Evolutionary conservation across 352 stramenopile species (phyloP).

Genomic region (Phytophthora kernoviae): DNA sequence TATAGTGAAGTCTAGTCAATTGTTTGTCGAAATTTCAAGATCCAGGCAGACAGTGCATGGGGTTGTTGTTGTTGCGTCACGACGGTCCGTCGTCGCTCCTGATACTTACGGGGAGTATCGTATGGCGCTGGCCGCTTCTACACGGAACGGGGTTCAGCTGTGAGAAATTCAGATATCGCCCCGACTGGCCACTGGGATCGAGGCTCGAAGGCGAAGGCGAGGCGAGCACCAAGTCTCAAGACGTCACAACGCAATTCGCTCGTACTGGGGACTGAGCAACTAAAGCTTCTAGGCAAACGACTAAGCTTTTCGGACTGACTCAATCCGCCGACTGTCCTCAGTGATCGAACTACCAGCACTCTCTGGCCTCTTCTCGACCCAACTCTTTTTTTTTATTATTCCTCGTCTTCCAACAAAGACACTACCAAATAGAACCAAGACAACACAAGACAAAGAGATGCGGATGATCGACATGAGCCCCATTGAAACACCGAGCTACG

Average conservation of each 20-base stretch:
- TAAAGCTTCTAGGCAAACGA: constrained; percentile 9
- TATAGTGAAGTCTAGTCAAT: neutral
- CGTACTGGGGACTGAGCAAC: constrained; percentile 15
- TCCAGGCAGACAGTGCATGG: constrained; percentile 33
- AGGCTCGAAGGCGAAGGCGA: neutral
- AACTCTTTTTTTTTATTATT: neutral
- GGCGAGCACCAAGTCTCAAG: too few species aligned
- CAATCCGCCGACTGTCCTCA: neutral
- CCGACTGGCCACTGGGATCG: constrained; percentile 4
- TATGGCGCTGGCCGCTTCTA: constrained; percentile 38
- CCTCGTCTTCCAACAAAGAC: neutral
- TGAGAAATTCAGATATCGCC: constrained; percentile 40
- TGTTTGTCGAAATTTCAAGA: constrained; percentile 15
- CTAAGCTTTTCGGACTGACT: constrained; percentile 3
- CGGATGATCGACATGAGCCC: constrained; percentile 39
- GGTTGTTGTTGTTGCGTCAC: constrained; percentile 20
- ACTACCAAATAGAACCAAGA: constrained; percentile 24
- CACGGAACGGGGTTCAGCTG: constrained; percentile 25
- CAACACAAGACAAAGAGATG: constrained; percentile 20
- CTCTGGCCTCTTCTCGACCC: constrained; percentile 22
- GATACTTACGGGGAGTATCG: constrained; percentile 29
- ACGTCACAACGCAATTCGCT: constrained; percentile 47
- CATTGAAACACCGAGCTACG: constrained; percentile 42
- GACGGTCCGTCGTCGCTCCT: constrained; percentile 44
- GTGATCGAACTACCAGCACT: neutral